Percentiles rank a stretch among this genome's conserved stretches.
Evolutionary conservation across 192 early-diverging fungal genomes (phyloP).

Genomic region (Coemansia javaensis): DNA sequence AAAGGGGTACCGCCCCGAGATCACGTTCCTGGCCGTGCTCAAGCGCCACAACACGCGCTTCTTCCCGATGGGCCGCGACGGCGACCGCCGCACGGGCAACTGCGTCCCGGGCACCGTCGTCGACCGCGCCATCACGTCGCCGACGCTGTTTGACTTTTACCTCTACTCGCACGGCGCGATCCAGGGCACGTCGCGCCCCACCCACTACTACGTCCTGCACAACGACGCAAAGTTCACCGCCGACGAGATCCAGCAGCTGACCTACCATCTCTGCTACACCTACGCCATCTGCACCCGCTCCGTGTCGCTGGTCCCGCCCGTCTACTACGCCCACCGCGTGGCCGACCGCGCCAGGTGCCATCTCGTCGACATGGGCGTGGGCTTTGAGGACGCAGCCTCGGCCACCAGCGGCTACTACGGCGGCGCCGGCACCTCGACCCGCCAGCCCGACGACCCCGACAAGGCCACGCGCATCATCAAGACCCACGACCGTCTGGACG

Average conservation of each 20-base stretch:
- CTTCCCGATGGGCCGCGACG: conserved; percentile 64
- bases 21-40: conserved; percentile 67
- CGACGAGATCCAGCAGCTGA: conserved; percentile 79
- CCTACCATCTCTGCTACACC: conserved; percentile 84
- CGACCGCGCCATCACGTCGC: conserved; percentile 68
- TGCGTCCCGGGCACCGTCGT: conserved; percentile 78
- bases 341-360: conserved; percentile 85
- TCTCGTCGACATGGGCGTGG: conserved; percentile 30
- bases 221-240: conserved; percentile 79
- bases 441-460: conserved; percentile 3
- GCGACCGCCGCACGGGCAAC: conserved; percentile 70
- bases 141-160: conserved; percentile 81
- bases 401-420: conserved; percentile 28
- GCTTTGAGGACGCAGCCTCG: conserved; percentile 39
- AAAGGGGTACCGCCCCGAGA: conserved; percentile 62
- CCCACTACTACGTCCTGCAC: conserved; percentile 84
- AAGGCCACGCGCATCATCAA: conserved; percentile 17
- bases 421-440: conserved; percentile 9
- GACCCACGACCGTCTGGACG: conserved; percentile 10
- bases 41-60: conserved; percentile 83
- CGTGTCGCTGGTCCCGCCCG: conserved; percentile 83
- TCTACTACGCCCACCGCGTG: conserved; percentile 92
- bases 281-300: conserved; percentile 84
- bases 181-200: conserved; percentile 89
- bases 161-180: conserved; percentile 86